A percentile compares a stretch with the other conserved stretches of the same genome.
Conservation (phyloP, 2,329 filamentous ascomycete species). For the Cladophialophora carrionii region DNA sequence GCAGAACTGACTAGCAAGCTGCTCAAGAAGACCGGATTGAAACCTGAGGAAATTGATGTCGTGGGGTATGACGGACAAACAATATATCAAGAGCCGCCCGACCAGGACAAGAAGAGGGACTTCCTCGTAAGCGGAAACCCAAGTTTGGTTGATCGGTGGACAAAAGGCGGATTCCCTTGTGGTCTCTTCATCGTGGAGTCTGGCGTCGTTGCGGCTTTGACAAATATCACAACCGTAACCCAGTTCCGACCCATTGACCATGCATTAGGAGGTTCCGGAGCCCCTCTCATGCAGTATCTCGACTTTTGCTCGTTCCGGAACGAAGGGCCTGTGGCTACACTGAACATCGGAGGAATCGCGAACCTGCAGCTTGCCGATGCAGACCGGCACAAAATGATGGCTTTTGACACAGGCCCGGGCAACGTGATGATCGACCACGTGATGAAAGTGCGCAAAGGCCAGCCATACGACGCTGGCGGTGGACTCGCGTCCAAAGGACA, state of each 20-base stretch:
- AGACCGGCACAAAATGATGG: constrained; percentile 43
- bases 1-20: constrained; percentile 41
- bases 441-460: constrained; percentile 38
- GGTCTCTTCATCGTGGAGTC: constrained; percentile 43
- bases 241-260: constrained; percentile 43
- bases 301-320: constrained; percentile 42
- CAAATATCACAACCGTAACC: constrained; percentile 41
- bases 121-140: constrained; percentile 36
- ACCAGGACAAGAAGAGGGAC: constrained; percentile 35
- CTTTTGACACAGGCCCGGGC: constrained; percentile 42
- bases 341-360: constrained; percentile 43
- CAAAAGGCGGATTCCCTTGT: constrained; percentile 40
- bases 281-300: constrained; percentile 43
- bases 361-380: constrained; percentile 41
- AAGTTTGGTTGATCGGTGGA: constrained; percentile 40
- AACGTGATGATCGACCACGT: constrained; percentile 44
- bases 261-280: constrained; percentile 40
- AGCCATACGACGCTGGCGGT: constrained; percentile 40
- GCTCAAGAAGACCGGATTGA: constrained; percentile 32
- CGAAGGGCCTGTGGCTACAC: constrained; percentile 37
- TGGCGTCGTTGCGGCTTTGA: constrained; percentile 41
- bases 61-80: constrained; percentile 43
- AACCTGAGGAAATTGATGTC: constrained; percentile 40
- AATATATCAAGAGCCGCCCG: constrained; percentile 42
- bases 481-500: constrained; percentile 38